These are phyloP conservation scores for Fraxinus angustifolia DNA, from an alignment of 305 asterid genomes.

Conservation along the genomic window DNA sequence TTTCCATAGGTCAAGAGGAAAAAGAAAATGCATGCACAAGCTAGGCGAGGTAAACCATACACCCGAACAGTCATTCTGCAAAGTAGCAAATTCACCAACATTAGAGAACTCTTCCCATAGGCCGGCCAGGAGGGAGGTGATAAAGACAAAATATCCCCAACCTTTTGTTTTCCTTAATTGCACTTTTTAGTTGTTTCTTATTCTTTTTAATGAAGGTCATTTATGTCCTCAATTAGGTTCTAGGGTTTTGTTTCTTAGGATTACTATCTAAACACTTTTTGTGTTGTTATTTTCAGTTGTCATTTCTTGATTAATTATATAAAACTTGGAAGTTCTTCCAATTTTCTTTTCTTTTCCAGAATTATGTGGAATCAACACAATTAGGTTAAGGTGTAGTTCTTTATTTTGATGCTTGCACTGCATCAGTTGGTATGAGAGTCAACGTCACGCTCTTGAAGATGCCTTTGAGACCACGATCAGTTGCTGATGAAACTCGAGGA, in stretches of 20 bases:
- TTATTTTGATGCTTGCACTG: not conserved
- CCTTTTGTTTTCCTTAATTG: not conserved
- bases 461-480: not conserved
- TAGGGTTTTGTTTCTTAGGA: not conserved
- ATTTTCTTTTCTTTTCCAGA: not conserved
- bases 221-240: not conserved
- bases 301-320: not conserved
- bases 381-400: not conserved
- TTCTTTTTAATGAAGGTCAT: not conserved
- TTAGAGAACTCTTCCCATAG: conserved; percentile 8
- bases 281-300: not conserved
- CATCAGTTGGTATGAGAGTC: not conserved
- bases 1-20: conserved; percentile 1
- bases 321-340: not conserved
- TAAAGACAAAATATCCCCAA: not conserved
- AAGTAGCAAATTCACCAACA: conserved; percentile 12
- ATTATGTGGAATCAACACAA: not conserved
- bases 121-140: not conserved
- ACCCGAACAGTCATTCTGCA: conserved; percentile 73
- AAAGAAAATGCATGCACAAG: not conserved
- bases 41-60: conserved; percentile 62
- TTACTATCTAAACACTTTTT: not conserved
- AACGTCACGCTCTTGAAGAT: not conserved
- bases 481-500: not conserved
- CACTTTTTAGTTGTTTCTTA: not conserved